Percentiles rank a stretch among this genome's conserved stretches.
These are phyloP conservation scores for Annulohypoxylon nitens DNA, from an alignment of 495 filamentous ascomycete species.

Conservation along the genomic window DNA sequence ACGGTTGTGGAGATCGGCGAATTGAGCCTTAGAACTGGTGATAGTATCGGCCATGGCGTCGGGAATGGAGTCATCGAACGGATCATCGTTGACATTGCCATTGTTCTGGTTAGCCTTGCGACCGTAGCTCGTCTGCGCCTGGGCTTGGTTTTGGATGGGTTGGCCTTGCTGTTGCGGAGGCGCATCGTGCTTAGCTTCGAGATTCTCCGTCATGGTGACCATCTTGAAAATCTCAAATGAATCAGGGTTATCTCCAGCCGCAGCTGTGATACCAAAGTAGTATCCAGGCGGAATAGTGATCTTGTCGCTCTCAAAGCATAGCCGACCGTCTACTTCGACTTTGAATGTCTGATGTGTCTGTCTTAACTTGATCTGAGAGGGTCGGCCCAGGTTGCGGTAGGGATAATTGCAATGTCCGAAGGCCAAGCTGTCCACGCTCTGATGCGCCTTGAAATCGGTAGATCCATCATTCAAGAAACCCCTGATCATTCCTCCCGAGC, in stretches of 20 bases:
- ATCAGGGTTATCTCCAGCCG: slow-evolving; percentile 90
- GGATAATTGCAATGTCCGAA: slow-evolving; percentile 93
- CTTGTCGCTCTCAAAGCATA: slow-evolving; percentile 87
- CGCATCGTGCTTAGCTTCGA: slow-evolving; percentile 49
- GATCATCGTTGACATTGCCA: slow-evolving; percentile 46
- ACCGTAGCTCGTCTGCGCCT: slow-evolving; percentile 49
- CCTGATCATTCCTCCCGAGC: slow-evolving; percentile 81
- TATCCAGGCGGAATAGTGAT: slow-evolving; percentile 83
- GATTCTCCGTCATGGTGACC: slow-evolving; percentile 69
- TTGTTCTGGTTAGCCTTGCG: slow-evolving; percentile 42
- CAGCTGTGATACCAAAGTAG: slow-evolving; percentile 87
- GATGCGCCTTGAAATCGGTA: slow-evolving; percentile 81
- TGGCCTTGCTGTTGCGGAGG: slow-evolving; percentile 52
- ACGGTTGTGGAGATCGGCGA: slow-evolving; percentile 83
- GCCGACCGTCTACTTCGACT: slow-evolving; percentile 83
- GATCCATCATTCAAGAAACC: slow-evolving; percentile 95
- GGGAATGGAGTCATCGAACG: slow-evolving; percentile 60
- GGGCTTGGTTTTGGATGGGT: slow-evolving; percentile 48
- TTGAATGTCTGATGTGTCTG: slow-evolving; percentile 74
- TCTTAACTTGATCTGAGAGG: slow-evolving; percentile 79
- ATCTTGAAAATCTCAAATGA: slow-evolving; percentile 95
- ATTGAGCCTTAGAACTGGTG: slow-evolving; percentile 71
- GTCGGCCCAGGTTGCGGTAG: slow-evolving; percentile 91
- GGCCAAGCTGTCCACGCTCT: slow-evolving; percentile 83
- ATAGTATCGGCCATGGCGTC: slow-evolving; percentile 63